Evolutionary conservation across 2,329 filamentous ascomycete genomes (phyloP), one percentile per base, ranked within the genome.

Genomic region (Beauveria sp.): DNA sequence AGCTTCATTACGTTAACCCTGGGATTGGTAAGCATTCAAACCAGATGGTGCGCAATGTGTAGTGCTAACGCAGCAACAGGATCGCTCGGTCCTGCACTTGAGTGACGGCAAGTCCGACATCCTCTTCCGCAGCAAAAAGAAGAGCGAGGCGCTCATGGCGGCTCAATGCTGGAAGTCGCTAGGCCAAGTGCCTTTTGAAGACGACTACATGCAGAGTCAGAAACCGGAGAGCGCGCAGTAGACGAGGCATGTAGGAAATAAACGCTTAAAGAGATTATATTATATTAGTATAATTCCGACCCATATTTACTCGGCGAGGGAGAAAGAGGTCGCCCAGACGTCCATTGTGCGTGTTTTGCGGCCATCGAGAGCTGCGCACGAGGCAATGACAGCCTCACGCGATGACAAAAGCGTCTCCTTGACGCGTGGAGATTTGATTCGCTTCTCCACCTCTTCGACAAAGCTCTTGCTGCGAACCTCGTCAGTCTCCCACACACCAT

Each of bases 1-100:
- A 76, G 75, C 0, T 70, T 76, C 5, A 84, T 83, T 61, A 82
- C 83, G 67, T 65, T 84, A 64, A 84, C 81, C 0, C 68, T 84
- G 8, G 81, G 81, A 10, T 64, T 83, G 68, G 80, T 83, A 68
- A 70, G 76, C 67, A 14, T 28, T 30, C 3, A 5, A 9, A n/a
- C 4, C 30, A 26, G 3, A 54, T 2, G 3, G 0, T 47, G 9
- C 30, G 16, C 6, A 20, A 12, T 6, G 3, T 37, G 7, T 18
- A 12, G 14, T 37, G 24, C 62, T 65, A 48, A 66, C n/a, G 12
- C 18, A 26, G 28, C 30, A 44, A 44, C 55, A 82, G 80, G 71
- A 77, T 43, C 75, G 76, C 28, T 79, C 78, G 0, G 73, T 80
- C 4, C 70, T 71, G 0, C 75, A 79, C 57, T 69, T 79, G 4